These are phyloP conservation scores for Forsythia viridissima DNA, from an alignment of 257 asterid species.

Conservation along the genomic window DNA sequence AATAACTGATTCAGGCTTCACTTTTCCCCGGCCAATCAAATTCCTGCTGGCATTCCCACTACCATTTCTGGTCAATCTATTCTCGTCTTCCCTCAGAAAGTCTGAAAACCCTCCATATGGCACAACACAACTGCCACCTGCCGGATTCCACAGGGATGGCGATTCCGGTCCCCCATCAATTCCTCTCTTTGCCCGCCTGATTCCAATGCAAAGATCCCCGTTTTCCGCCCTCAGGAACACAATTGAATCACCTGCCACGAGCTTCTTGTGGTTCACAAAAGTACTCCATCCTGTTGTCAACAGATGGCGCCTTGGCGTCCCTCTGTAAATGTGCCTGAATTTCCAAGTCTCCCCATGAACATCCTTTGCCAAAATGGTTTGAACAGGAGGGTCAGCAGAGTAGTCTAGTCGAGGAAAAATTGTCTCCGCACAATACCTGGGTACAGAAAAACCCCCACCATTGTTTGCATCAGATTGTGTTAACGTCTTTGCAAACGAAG, in stretches of 20 bases:
- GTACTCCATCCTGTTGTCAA: constrained; percentile 57
- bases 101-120: constrained; percentile 44
- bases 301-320: constrained; percentile 60
- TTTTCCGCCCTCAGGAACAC: constrained; percentile 50
- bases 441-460: constrained; percentile 95
- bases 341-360: constrained; percentile 58
- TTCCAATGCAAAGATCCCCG: constrained; percentile 55
- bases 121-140: constrained; percentile 45
- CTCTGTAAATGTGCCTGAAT: constrained; percentile 53
- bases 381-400: constrained; percentile 84
- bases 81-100: constrained; percentile 44
- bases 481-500: constrained; percentile 82
- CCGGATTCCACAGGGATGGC: constrained; percentile 45
- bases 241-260: constrained; percentile 56
- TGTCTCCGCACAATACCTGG: constrained; percentile 92
- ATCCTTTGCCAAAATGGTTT: constrained; percentile 62
- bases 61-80: constrained; percentile 27
- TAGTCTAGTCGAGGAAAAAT: constrained; percentile 78
- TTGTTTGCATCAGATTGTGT: constrained; percentile 92
- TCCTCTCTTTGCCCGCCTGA: constrained; percentile 51
- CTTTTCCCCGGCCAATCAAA: constrained; percentile 28
- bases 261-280: constrained; percentile 52
- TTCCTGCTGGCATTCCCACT: constrained; percentile 21
- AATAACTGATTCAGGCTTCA: constrained; percentile 44
- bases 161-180: constrained; percentile 43